A percentile compares a stretch with the other conserved stretches of the same genome.
phyloP scores from a whole-genome alignment of 1,284 basidiomycete genomes.

The Marasmius oreades region DNA sequence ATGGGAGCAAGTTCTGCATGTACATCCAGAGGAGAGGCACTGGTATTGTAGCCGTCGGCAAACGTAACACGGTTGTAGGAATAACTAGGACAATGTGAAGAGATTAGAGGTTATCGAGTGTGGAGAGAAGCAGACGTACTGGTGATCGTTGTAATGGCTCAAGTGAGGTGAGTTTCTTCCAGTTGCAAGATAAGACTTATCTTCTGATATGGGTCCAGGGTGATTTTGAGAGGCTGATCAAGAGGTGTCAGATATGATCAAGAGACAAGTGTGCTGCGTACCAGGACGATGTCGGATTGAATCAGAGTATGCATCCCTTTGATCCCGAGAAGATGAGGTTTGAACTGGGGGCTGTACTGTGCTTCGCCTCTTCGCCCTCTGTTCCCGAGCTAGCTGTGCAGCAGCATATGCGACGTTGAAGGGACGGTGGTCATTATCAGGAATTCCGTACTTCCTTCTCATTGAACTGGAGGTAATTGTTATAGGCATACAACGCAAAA shows the following conservation, averaged over 20 bases:
- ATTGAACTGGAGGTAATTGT: constrained; percentile 35
- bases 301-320: constrained; percentile 27
- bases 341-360: constrained; percentile 20
- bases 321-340: constrained; percentile 24
- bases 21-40: constrained; percentile 20
- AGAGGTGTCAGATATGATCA: not conserved
- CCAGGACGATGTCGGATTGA: constrained; percentile 36
- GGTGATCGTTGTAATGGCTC: not conserved
- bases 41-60: constrained; percentile 32
- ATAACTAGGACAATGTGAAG: not conserved
- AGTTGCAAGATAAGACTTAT: not conserved
- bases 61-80: constrained; percentile 18
- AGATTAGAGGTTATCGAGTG: not conserved
- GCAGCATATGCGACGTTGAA: constrained; percentile 83
- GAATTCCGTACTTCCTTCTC: constrained; percentile 74
- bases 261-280: constrained; percentile 18
- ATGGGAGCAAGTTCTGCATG: constrained; percentile 10
- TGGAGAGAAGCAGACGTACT: not conserved
- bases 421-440: constrained; percentile 72
- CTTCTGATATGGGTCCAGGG: not conserved
- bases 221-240: constrained; percentile 4
- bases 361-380: constrained; percentile 35
- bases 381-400: constrained; percentile 48
- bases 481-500: not conserved
- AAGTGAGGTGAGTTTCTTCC: not conserved